Base-by-base conservation (phyloP, 805 yeast genomes). In the Ogataea zsoltii region DNA sequence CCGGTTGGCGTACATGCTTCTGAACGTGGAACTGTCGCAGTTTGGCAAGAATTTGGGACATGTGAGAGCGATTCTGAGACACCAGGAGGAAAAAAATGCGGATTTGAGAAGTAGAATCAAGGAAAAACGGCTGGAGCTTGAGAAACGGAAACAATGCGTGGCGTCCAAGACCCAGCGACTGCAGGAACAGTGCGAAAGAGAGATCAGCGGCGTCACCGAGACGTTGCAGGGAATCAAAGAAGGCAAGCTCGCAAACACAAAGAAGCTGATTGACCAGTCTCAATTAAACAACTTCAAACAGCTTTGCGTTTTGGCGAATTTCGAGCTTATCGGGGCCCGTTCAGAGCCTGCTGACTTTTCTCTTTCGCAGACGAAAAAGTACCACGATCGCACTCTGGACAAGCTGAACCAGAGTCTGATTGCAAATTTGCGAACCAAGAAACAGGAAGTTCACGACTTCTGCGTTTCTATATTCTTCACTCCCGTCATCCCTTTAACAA, bases 1-100 rank as follows among this genome's bases (percentile, higher is more conserved):
- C 1, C 51, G 61, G 36, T 44, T 67, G 38, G 61, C 69, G 1
- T 61, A 61, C 37, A 61, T 63, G 57, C 46, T 67, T 11, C 37
- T 66, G 37, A 60, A 53, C 33, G 63, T 66, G 21, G 67, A 63
- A 35, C 49, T 55, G 4, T 15, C 56, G 5, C 55, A 55, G 31
- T 45, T 36, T 14, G 54, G 47, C 35, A 54, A 47, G 18, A 50
- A 48, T 15, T 32, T 60, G 19, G 38, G 49, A 12, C 39, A 21
- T 14, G 28, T 51, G 37, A 42, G 38, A 10, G 16, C n/a, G 2
- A 45, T 42, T 14, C 34, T 53, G 18, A 30, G 49, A 14, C 37
- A 41, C 11, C 46, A 49, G 17, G 37, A 43, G 13, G n/a, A 25
- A 7, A 29, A 36, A 11, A 54, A 57, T 13, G 41, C 43, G 9